Evolutionary conservation across 2,329 filamentous ascomycete species (phyloP).

Genomic region (Colletotrichum orchidophilum): DNA sequence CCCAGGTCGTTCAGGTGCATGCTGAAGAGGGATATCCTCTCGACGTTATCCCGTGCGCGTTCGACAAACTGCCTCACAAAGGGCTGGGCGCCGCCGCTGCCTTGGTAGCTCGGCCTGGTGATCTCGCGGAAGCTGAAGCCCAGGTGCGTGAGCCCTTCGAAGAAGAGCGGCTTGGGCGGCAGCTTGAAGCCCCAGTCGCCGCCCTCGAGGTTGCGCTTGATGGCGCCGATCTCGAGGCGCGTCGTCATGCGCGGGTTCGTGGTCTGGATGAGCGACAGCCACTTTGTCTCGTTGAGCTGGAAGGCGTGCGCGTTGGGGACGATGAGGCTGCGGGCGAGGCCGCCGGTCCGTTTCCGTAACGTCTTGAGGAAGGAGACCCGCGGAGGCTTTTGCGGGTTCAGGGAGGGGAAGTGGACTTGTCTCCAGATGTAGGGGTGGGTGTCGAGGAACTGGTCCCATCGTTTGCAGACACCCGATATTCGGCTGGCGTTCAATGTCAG

Average conservation of each 20-base stretch:
- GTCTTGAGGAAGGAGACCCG: slow-evolving; percentile 24
- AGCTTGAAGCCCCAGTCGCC: slow-evolving; percentile 29
- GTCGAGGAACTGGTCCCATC: slow-evolving; percentile 31
- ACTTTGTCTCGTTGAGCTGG: slow-evolving; percentile 28
- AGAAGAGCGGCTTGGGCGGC: slow-evolving; percentile 28
- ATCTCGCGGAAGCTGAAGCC: slow-evolving; percentile 15
- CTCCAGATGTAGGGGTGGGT: slow-evolving; percentile 33
- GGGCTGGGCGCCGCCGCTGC: slow-evolving; percentile 19
- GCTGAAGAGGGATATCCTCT: slow-evolving; percentile 14
- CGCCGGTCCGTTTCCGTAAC: slow-evolving; percentile 23
- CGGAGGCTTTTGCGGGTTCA: slow-evolving; percentile 14
- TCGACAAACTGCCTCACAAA: slow-evolving; percentile 25
- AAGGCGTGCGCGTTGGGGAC: slow-evolving; percentile 25
- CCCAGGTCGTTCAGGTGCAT: slow-evolving; percentile 25
- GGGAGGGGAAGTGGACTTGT: slow-evolving; percentile 21
- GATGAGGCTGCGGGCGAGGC: slow-evolving; percentile 25
- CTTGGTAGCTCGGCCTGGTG: not conserved
- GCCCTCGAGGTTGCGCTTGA: slow-evolving; percentile 20
- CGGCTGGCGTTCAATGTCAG: slow-evolving; percentile 13
- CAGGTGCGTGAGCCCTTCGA: slow-evolving; percentile 16
- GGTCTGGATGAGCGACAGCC: slow-evolving; percentile 31
- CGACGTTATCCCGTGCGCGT: slow-evolving; percentile 13
- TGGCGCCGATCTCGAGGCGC: slow-evolving; percentile 26
- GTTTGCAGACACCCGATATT: slow-evolving; percentile 29
- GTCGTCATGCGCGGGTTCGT: slow-evolving; percentile 28